Conservation (phyloP, 306 rosid species). For the Pterocarpus macrocarpus region DNA sequence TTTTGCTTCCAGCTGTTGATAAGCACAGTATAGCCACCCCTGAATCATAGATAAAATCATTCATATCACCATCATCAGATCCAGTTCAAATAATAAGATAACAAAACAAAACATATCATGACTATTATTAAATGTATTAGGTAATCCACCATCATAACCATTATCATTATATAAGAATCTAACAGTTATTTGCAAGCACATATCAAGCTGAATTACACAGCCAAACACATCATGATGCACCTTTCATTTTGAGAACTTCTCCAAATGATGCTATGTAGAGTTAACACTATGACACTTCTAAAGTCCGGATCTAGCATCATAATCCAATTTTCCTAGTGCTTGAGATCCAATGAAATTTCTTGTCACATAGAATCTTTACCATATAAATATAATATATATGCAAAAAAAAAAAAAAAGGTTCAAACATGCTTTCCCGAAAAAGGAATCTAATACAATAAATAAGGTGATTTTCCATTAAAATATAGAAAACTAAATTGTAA, state of each 20-base stretch:
- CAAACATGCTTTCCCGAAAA: not conserved
- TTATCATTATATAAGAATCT: not conserved
- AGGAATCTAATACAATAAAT: not conserved
- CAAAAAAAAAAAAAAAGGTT: not conserved
- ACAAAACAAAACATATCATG: not conserved
- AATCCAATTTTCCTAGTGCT: not conserved
- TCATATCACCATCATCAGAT: conserved; percentile 18
- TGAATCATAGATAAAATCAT: conserved; percentile 33
- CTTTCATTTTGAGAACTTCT: not conserved
- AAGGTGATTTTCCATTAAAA: not conserved
- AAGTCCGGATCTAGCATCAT: not conserved
- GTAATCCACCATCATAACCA: conserved; percentile 9
- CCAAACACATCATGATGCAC: not conserved
- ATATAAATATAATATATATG: not conserved
- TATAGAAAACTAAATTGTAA: not conserved
- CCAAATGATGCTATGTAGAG: not conserved
- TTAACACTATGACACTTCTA: not conserved
- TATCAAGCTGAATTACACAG: not conserved
- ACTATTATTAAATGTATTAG: not conserved
- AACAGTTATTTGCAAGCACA: not conserved
- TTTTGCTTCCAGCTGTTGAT: conserved; percentile 67
- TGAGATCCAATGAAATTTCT: not conserved
- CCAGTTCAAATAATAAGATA: not conserved
- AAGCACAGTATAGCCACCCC: conserved; percentile 69
- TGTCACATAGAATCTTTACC: not conserved